Evolutionary conservation across 139 green algal genomes (phyloP).

Genomic region (Coccomyxa sp.): DNA sequence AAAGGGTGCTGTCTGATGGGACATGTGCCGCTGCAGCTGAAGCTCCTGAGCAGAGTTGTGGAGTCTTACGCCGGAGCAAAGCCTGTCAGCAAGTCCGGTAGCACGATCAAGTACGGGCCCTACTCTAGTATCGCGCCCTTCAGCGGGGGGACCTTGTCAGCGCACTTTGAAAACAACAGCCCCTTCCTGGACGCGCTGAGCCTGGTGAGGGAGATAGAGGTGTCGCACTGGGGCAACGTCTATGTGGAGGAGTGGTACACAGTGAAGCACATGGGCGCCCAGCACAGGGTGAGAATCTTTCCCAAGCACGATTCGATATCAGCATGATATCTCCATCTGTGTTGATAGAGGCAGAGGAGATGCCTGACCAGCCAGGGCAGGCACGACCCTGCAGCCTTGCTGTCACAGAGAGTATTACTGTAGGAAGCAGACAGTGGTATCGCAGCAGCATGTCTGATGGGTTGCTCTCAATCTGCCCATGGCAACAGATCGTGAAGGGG

Average conservation of each 20-base stretch:
- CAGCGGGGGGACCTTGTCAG: background rate
- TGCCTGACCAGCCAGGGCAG: too few species aligned
- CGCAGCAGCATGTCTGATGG: too few species aligned
- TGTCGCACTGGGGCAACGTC: slow-evolving; percentile 91
- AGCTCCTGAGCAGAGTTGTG: slow-evolving; percentile 32
- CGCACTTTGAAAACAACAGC: slow-evolving; percentile 83
- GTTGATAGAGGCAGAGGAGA: too few species aligned
- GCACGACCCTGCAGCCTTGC: too few species aligned
- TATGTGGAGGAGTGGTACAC: slow-evolving; percentile 87
- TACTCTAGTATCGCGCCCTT: slow-evolving; percentile 40
- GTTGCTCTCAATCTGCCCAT: too few species aligned
- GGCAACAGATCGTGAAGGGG: too few species aligned
- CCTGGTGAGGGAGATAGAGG: slow-evolving; percentile 75
- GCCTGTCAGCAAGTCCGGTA: slow-evolving; percentile 14
- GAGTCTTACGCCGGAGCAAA: slow-evolving; percentile 41
- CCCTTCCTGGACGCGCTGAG: slow-evolving; percentile 55
- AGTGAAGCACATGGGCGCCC: slow-evolving; percentile 59
- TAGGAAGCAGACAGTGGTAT: too few species aligned
- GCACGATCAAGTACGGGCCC: slow-evolving; percentile 43
- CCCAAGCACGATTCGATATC: background rate
- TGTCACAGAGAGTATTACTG: too few species aligned
- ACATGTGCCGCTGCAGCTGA: slow-evolving; percentile 19
- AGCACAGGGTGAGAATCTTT: slow-evolving; percentile 39
- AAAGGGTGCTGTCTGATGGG: background rate
- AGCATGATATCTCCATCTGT: too few species aligned